A percentile compares a stretch with the other conserved stretches of the same genome.
phyloP scores from a whole-genome alignment of 805 yeast genomes.

The Ogataea pilisensis region DNA sequence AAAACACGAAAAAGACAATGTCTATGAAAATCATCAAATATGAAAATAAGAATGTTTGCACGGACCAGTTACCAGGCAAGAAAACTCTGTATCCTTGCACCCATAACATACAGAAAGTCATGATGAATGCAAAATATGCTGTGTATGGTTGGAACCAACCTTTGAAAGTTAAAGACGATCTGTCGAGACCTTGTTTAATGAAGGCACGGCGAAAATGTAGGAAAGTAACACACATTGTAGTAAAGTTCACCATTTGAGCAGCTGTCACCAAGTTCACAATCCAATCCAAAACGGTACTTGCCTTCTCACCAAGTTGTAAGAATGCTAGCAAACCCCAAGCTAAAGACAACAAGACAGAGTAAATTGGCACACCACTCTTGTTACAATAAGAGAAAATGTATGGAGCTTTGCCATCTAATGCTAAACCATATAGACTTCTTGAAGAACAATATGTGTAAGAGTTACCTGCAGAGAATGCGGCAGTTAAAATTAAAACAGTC shows the following conservation, averaged over 20 bases:
- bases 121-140: slow-evolving; percentile 44
- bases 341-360: slow-evolving; percentile 39
- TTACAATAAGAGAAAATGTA: slow-evolving; percentile 39
- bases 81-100: slow-evolving; percentile 70
- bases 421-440: slow-evolving; percentile 44
- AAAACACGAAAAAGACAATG: slow-evolving; percentile 40
- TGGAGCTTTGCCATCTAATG: slow-evolving; percentile 46
- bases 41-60: slow-evolving; percentile 58
- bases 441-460: slow-evolving; percentile 45
- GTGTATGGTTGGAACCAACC: slow-evolving; percentile 60
- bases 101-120: slow-evolving; percentile 48
- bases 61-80: slow-evolving; percentile 60
- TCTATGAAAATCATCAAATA: slow-evolving; percentile 68
- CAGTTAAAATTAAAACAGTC: slow-evolving; percentile 38
- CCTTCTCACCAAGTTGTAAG: slow-evolving; percentile 48
- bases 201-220: slow-evolving; percentile 60
- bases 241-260: slow-evolving; percentile 61
- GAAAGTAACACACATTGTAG: slow-evolving; percentile 53
- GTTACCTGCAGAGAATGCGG: slow-evolving; percentile 47
- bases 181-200: slow-evolving; percentile 46
- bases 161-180: slow-evolving; percentile 42
- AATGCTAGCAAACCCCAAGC: slow-evolving; percentile 43
- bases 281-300: slow-evolving; percentile 71
- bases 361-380: slow-evolving; percentile 44
- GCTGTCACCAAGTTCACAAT: slow-evolving; percentile 67